Conservation (phyloP, 2,329 filamentous ascomycete species). For the Paraconiothyrium sp. region DNA sequence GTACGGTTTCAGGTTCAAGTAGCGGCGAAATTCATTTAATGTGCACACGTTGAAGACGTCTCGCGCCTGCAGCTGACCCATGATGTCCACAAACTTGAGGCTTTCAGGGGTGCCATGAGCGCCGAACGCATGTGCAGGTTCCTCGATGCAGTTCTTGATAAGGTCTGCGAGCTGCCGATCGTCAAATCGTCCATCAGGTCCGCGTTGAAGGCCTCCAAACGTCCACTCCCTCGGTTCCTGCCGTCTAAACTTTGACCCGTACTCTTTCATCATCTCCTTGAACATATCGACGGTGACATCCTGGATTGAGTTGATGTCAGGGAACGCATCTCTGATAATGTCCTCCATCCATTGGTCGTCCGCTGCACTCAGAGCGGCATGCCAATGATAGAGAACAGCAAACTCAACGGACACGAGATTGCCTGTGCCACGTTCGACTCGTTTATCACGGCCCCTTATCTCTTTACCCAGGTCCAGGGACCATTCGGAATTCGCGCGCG, state of each 20-base stretch:
- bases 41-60: slow-evolving; percentile 77
- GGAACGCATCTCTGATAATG: slow-evolving; percentile 36
- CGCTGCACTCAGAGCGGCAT: slow-evolving; percentile 74
- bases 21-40: slow-evolving; percentile 81
- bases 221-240: slow-evolving; percentile 71
- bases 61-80: slow-evolving; percentile 74
- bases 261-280: slow-evolving; percentile 51
- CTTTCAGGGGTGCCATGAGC: slow-evolving; percentile 60
- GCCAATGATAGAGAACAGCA: slow-evolving; percentile 85
- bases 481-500: slow-evolving; percentile 76
- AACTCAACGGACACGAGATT: slow-evolving; percentile 86
- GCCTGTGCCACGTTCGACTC: slow-evolving; percentile 71
- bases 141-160: slow-evolving; percentile 70
- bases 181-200: slow-evolving; percentile 70
- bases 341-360: slow-evolving; percentile 82
- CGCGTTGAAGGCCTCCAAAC: slow-evolving; percentile 71
- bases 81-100: slow-evolving; percentile 68
- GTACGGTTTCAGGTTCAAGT: slow-evolving; percentile 77
- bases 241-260: slow-evolving; percentile 55
- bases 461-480: slow-evolving; percentile 74
- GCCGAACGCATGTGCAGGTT: slow-evolving; percentile 71
- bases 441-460: slow-evolving; percentile 48
- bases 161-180: slow-evolving; percentile 73
- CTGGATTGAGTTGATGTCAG: slow-evolving; percentile 40
- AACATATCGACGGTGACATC: slow-evolving; percentile 47